A percentile compares a stretch with the other conserved stretches of the same genome.
Conservation (phyloP, 2,329 filamentous ascomycete species). For the Colletotrichum lindemuthianum region DNA sequence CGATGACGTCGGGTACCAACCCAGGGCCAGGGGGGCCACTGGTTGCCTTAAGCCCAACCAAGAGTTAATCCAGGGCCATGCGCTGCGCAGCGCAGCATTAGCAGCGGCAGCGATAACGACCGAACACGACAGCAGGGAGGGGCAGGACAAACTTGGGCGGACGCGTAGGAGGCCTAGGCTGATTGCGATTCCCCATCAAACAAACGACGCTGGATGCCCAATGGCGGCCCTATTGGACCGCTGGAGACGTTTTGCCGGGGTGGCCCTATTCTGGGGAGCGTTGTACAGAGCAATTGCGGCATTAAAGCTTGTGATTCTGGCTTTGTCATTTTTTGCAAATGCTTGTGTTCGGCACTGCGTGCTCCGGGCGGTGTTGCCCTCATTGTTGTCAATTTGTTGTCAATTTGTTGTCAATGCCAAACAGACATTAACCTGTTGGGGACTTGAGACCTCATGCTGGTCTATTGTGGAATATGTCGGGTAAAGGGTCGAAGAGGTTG, state of each 20-base stretch:
- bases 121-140: background rate
- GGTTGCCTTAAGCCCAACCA: constrained; percentile 25
- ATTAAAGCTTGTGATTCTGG: constrained; percentile 22
- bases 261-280: constrained; percentile 5
- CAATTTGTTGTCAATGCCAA: constrained; percentile 7
- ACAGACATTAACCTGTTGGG: background rate
- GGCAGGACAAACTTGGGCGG: background rate
- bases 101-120: constrained; percentile 14
- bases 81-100: constrained; percentile 2
- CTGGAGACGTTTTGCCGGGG: constrained; percentile 2
- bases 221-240: constrained; percentile 32
- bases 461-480: background rate
- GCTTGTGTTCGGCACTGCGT: background rate
- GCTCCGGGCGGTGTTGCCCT: too few relatives aligned
- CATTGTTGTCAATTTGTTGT: constrained; percentile 3
- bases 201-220: constrained; percentile 19
- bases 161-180: constrained; percentile 11
- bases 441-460: background rate
- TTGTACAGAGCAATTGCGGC: background rate
- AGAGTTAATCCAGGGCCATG: background rate
- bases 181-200: constrained; percentile 19
- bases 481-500: background rate
- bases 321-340: background rate
- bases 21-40: background rate
- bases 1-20: constrained; percentile 35